A percentile compares a stretch with the other conserved stretches of the same genome.
Evolutionary conservation across 495 filamentous ascomycete genomes (phyloP).

Genomic region (Letharia lupina): DNA sequence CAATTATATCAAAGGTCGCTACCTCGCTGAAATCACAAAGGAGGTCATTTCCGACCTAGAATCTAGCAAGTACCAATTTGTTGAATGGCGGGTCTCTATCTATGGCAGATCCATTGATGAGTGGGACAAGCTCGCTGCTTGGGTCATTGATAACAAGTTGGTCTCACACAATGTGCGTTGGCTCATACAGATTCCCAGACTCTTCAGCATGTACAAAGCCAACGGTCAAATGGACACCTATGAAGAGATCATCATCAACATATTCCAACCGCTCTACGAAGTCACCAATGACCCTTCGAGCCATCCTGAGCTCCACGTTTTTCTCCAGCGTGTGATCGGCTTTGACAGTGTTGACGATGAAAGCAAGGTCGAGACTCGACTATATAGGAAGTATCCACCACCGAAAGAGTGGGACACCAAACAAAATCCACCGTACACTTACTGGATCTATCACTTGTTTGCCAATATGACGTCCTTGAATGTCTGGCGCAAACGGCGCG

Average conservation of each 20-base stretch:
- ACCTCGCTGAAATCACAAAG: constrained; percentile 93
- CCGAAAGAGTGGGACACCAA: constrained; percentile 80
- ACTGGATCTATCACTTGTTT: constrained; percentile 97
- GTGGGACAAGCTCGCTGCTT: constrained; percentile 95
- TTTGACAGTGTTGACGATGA: constrained; percentile 98
- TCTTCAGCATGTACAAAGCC: constrained; percentile 93
- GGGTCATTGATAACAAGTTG: constrained; percentile 98
- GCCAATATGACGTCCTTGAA: constrained; percentile 92
- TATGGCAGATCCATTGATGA: constrained; percentile 88
- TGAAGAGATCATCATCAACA: constrained; percentile 81
- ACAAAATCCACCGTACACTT: constrained; percentile 96
- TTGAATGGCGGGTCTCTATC: constrained; percentile 96
- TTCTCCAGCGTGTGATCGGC: constrained; percentile 88
- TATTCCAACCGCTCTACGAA: constrained; percentile 92
- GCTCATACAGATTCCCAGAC: constrained; percentile 89
- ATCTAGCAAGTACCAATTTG: constrained; percentile 99
- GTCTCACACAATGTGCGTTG: constrained; percentile 96
- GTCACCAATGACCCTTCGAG: constrained; percentile 79
- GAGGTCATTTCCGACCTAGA: constrained; percentile 97
- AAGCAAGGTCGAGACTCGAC: constrained; percentile 85
- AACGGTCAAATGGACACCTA: constrained; percentile 79
- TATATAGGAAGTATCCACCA: constrained; percentile 88
- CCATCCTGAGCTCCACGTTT: constrained; percentile 89
- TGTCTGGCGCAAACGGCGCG: constrained; percentile 76
- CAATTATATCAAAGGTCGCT: constrained; percentile 92